Evolutionary conservation across 441 rosid genomes (phyloP).

Genomic region (Adansonia grandidieri): DNA sequence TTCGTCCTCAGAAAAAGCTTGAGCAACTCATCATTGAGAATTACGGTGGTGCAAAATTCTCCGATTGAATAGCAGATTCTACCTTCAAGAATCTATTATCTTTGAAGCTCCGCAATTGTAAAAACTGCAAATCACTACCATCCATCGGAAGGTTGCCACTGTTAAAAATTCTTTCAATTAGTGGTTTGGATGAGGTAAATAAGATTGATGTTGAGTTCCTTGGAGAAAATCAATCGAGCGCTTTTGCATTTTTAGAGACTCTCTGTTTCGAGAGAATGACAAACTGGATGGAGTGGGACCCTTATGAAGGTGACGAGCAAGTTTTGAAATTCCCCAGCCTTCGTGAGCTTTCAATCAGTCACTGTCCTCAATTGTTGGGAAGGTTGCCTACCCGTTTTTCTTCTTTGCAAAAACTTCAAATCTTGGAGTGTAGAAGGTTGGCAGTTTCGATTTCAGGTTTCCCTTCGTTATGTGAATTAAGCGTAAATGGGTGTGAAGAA

Average conservation of each 20-base stretch:
- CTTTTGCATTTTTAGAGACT: slow-evolving; percentile 16
- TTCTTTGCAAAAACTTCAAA: background rate
- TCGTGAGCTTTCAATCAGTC: background rate
- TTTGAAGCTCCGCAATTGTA: background rate
- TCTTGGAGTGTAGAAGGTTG: background rate
- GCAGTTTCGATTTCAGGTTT: background rate
- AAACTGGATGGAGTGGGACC: slow-evolving; percentile 21
- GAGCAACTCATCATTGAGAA: background rate
- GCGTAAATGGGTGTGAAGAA: slow-evolving; percentile 2
- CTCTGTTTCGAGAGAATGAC: slow-evolving; percentile 16
- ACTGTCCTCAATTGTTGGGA: background rate
- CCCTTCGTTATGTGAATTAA: background rate
- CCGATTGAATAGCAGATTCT: too few species aligned
- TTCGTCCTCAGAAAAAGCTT: background rate
- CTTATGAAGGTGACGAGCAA: slow-evolving; percentile 10
- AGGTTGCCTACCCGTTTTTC: slow-evolving; percentile 15
- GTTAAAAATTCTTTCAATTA: background rate
- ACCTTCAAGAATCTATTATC: background rate
- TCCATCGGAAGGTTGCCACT: slow-evolving; percentile 5
- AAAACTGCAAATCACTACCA: too few species aligned
- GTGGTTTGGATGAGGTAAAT: background rate
- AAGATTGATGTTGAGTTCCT: slow-evolving; percentile 19
- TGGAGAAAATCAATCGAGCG: background rate
- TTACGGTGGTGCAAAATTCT: too few species aligned
- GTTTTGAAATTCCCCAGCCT: slow-evolving; percentile 16